A percentile compares a stretch with the other conserved stretches of the same genome.
phyloP scores from a whole-genome alignment of 1,284 basidiomycete species.

The Puccinia horiana region DNA sequence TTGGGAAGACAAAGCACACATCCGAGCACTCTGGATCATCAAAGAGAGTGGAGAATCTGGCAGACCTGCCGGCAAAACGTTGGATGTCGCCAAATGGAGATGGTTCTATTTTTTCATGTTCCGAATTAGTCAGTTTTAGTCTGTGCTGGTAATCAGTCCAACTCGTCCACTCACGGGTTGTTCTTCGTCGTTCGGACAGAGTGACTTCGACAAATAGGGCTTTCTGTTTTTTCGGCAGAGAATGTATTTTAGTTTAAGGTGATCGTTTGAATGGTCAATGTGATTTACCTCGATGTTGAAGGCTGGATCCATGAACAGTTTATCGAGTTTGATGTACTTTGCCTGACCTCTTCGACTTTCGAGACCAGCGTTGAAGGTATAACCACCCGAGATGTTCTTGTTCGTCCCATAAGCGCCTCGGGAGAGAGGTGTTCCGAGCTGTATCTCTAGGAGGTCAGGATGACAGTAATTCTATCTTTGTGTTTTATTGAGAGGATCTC shows the following conservation, averaged over 20 bases:
- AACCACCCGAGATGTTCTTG: conserved; percentile 49
- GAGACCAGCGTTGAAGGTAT: conserved; percentile 45
- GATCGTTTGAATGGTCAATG: background rate
- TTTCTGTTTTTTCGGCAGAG: conserved; percentile 5
- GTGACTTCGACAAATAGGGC: conserved; percentile 46
- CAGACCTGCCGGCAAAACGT: conserved; percentile 45
- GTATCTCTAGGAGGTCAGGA: background rate
- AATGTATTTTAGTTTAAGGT: background rate
- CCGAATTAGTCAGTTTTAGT: background rate
- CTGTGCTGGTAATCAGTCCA: background rate
- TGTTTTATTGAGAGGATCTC: background rate
- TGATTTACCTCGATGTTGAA: conserved; percentile 33
- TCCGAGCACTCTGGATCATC: conserved; percentile 48
- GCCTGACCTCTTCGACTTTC: conserved; percentile 47
- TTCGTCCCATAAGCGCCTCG: conserved; percentile 34
- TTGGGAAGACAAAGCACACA: conserved; percentile 47
- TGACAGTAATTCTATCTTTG: background rate
- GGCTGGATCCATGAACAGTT: conserved; percentile 35
- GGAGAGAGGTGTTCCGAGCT: conserved; percentile 42
- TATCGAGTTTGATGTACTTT: conserved; percentile 47
- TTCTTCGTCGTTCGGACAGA: conserved; percentile 38
- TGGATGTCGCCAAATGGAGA: conserved; percentile 46
- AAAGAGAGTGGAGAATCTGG: conserved; percentile 39
- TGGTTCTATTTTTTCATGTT: conserved; percentile 10
- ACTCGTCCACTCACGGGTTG: conserved; percentile 23